Percentiles rank a stretch among this genome's conserved stretches.
These are phyloP conservation scores for Immersiporthe knoxdaviesiana DNA, from an alignment of 2,329 filamentous ascomycete species.

Conservation along the genomic window DNA sequence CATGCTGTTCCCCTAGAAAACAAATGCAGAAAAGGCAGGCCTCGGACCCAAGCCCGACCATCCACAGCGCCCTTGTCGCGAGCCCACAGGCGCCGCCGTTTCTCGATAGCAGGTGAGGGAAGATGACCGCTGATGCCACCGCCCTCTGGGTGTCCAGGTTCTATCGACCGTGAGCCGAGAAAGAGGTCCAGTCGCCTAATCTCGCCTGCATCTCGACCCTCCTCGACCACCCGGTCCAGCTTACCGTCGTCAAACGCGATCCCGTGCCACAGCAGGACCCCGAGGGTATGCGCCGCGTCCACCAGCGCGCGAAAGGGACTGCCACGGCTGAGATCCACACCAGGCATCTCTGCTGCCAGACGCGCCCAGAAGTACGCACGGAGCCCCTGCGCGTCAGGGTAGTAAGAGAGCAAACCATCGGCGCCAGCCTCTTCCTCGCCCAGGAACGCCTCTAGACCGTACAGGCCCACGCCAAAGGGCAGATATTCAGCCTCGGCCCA, in stretches of 20 bases:
- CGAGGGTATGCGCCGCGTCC: slow-evolving; percentile 50
- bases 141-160: not conserved
- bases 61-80: not conserved
- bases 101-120: not conserved
- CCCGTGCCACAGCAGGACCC: slow-evolving; percentile 65
- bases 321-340: slow-evolving; percentile 33
- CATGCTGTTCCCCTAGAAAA: not conserved
- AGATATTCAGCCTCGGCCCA: slow-evolving; percentile 67
- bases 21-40: not conserved
- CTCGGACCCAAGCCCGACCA: not conserved
- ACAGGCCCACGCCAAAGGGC: slow-evolving; percentile 62
- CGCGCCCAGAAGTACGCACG: slow-evolving; percentile 55
- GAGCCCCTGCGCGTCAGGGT: slow-evolving; percentile 46
- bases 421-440: slow-evolving; percentile 51
- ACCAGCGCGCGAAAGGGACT: slow-evolving; percentile 39
- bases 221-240: slow-evolving; percentile 60
- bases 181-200: slow-evolving; percentile 52
- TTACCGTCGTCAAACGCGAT: slow-evolving; percentile 65
- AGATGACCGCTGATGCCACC: not conserved
- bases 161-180: slow-evolving; percentile 14
- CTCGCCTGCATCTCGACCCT: slow-evolving; percentile 54
- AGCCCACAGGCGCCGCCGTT: not conserved
- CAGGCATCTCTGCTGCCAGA: slow-evolving; percentile 41
- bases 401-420: slow-evolving; percentile 47
- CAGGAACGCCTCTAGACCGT: slow-evolving; percentile 63